Base-by-base conservation (phyloP, 441 rosid genomes). In the Gossypium gossypioides region DNA sequence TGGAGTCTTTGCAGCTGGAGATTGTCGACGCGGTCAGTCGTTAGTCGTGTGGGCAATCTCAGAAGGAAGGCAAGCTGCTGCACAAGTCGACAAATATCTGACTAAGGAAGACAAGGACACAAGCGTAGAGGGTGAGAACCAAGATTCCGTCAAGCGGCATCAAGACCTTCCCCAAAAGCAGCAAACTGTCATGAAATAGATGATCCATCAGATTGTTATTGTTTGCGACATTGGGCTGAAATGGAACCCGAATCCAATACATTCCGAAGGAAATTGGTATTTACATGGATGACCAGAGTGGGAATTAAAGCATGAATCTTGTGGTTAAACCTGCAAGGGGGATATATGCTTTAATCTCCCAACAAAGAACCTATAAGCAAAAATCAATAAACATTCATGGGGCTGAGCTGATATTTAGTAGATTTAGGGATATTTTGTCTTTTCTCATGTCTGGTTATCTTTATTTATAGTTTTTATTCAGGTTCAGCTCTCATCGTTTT, bases 31-130 rank as follows among this genome's bases (percentile, higher is more conserved):
- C 0, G 99, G 98, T 10, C 99, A 96, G 82, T 96, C 99, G 27
- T 82, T 96, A 32, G 99, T 96, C 58, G 99, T 96, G 0, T 96
- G 99, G 99, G 99, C 99, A 19, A 93, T 96, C 76, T 85, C 97
- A 9, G 99, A 96, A 83, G 99, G 99, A 71, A 86, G 99, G 42
- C 99, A 93, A 85, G 85, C 98, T 4, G 99, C 99, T 34, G 81
- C 95, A 10, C 95, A 93, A 78, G 99, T 96, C 0, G 97, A 96
- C 76, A 86, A 79, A 16, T 96, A 73, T 81, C 88, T 96, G 13
- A 42, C 73, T 9, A 37, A 29, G 37, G 80, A 82, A 21, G 88
- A 86, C 18, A 63, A 73, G 25, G 74, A 67, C 6, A 16, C 44
- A 0, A 6, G 3, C 2, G 18, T 4, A 0, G 69, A 42, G 51